Base-by-base conservation (phyloP, 768 basidiomycete genomes). In the Sporobolomyces roseus region DNA sequence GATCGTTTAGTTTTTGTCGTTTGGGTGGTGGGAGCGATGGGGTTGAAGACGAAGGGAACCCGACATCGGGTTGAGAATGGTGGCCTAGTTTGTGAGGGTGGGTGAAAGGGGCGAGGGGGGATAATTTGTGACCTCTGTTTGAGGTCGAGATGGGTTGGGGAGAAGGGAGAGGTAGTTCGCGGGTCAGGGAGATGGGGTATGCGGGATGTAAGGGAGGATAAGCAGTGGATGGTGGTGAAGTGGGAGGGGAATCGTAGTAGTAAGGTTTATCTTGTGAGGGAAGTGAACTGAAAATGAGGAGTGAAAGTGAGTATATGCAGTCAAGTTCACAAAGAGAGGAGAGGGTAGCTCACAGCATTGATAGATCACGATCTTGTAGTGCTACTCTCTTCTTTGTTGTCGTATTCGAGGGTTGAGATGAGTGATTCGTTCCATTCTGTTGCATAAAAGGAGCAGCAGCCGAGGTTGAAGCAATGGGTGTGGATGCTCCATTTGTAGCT, bases 61-160 rank as follows among this genome's bases (percentile, higher is more conserved):
- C 65, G 2, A 33, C 45, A 49, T 73, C 69, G 60, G 67, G 56
- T 66, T 70, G 45, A 12, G 73, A 61, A 62, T 72, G 63, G 48
- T 70, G 33, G 17, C 74, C 75, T 45, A 76, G 72, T 9, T 71
- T 61, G 35, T 62, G 61, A 12, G 63, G 59, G 17, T 69, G 64
- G 25, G 62, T 55, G 65, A 69, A 63, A 0, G 59, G 60, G 1
- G 75, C 63, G 21, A 30, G 27, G 4, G 56, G 53, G 38, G 43
- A 43, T 36, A 76, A 73, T 67, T 76, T 76, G 65, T 69, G 30
- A n/a, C 75, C 75, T 19, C 75, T 65, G 69, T 76, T 76, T 23
- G 73, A 70, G 58, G 8, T 23, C 32, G 60, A 23, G 49, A n/a
- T 4, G 45, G 41, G 29, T 50, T 30, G 23, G 33, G 17, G 21